A percentile compares a stretch with the other conserved stretches of the same genome.
phyloP scores from a whole-genome alignment of 495 filamentous ascomycete genomes.

The Neurospora cerealis region DNA sequence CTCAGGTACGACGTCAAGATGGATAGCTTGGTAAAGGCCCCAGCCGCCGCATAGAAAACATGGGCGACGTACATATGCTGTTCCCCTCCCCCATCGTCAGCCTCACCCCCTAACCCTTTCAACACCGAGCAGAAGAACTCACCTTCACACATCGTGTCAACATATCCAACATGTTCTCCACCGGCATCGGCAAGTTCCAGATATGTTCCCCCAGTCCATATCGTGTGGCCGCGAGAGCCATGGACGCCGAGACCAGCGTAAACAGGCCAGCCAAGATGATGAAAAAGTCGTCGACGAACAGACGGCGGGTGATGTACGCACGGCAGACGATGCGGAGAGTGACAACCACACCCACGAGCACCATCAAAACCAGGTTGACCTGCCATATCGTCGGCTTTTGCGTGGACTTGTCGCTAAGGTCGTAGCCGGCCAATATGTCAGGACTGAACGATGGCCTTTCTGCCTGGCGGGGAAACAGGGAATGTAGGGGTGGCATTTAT shows the following conservation, averaged over 20 bases:
- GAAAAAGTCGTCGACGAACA: slow-evolving; percentile 15
- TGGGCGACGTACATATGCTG: slow-evolving; percentile 19
- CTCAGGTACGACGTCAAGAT: slow-evolving; percentile 23
- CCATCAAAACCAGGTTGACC: slow-evolving; percentile 14
- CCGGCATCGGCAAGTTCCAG: slow-evolving; percentile 15
- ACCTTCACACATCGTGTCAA: slow-evolving; percentile 12
- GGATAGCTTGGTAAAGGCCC: slow-evolving; percentile 19
- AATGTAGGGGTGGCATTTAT: background rate
- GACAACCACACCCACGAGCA: slow-evolving; percentile 9
- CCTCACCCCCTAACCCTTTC: background rate
- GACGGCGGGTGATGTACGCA: slow-evolving; percentile 7
- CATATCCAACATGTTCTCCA: slow-evolving; percentile 5
- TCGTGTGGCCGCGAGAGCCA: slow-evolving; percentile 7
- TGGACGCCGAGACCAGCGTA: slow-evolving; percentile 12
- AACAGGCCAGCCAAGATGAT: slow-evolving; percentile 18
- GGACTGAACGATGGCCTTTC: background rate
- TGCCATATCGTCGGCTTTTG: slow-evolving; percentile 6
- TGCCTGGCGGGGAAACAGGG: background rate
- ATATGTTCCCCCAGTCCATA: slow-evolving; percentile 21
- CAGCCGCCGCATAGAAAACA: slow-evolving; percentile 18
- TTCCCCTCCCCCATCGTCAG: background rate
- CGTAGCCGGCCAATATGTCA: slow-evolving; percentile 3
- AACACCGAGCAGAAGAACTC: background rate
- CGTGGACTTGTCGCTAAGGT: slow-evolving; percentile 12
- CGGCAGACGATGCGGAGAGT: slow-evolving; percentile 8